Evolutionary conservation across 2,329 filamentous ascomycete species (phyloP), one percentile per base, ranked within the genome.

Genomic region (Pseudomassariella vexata): DNA sequence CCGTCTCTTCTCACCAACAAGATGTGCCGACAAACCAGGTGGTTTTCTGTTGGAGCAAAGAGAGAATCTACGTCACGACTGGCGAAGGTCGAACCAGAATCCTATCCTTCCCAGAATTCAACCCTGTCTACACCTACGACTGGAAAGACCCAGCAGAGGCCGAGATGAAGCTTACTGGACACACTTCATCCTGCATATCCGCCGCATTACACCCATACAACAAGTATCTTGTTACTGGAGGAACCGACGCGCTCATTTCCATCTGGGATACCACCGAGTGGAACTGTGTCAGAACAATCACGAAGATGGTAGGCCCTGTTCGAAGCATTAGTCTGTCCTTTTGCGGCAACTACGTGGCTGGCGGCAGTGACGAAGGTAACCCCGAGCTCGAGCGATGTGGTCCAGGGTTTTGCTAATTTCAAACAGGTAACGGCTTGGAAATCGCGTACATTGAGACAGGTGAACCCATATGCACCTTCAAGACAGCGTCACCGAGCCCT

Each of bases 201-300:
- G 70, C 78, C 9, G 79, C 80, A 40, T 62, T 88, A 47, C 82
- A 84, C 41, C 83, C 85, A 1, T 77, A 74, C 26, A 84, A 79
- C 24, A 69, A 77, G 24, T 83, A 79, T 49, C 65, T 90, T 26
- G 85, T 85, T 1, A 83, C 82, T 0, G 85, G 84, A 19, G 83
- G 82, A 8, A 77, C 79, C 8, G 85, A 90, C 49, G 82, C 81
- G 2, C 72, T 86, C 30, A 82, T 89, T 43, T 70, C 80, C 5
- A 63, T 90, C 3, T 90, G 84, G 80, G 83, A 89, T 48, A 88
- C 84, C 4, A 69, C 70, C 24, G 79, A 85, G 44, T 88, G 83
- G 82, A 76, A 85, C 35, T 88, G 83, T 50, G 73, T 80, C 48
- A 72, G 79, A 38, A 86, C 82, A 1, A 65, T 88, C 24, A 77